These are phyloP conservation scores for Zygosaccharomyces pseudobailii DNA, from an alignment of 1,139 yeast genomes.

Conservation along the genomic window DNA sequence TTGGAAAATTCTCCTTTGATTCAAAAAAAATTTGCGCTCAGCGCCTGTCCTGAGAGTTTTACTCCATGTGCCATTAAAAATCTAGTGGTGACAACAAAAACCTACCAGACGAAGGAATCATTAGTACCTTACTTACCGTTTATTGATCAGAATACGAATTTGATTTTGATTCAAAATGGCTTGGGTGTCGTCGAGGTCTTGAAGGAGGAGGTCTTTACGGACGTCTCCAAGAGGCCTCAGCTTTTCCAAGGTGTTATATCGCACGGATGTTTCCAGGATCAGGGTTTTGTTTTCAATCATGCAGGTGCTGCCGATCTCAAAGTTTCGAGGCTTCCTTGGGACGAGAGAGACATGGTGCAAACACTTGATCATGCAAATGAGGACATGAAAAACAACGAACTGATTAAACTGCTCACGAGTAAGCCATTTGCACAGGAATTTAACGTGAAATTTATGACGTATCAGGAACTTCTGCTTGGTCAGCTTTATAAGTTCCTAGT, in stretches of 20 bases:
- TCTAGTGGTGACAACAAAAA: constrained; percentile 63
- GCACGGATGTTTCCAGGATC: constrained; percentile 61
- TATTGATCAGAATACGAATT: constrained; percentile 49
- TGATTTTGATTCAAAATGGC: constrained; percentile 81
- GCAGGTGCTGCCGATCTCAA: constrained; percentile 63
- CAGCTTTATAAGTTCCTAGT: constrained; percentile 75
- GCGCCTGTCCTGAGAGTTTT: constrained; percentile 30
- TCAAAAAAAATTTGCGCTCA: constrained; percentile 18
- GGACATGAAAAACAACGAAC: constrained; percentile 18
- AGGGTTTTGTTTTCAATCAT: constrained; percentile 45
- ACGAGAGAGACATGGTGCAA: constrained; percentile 24
- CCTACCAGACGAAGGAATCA: constrained; percentile 51
- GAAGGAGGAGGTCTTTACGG: constrained; percentile 54
- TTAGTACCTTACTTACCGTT: constrained; percentile 45
- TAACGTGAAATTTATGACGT: constrained; percentile 43
- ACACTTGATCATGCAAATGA: constrained; percentile 12
- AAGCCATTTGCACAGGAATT: constrained; percentile 33
- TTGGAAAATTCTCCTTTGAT: constrained; percentile 15
- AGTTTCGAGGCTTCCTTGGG: constrained; percentile 44
- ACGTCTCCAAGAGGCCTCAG: constrained; percentile 44
- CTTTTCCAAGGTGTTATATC: constrained; percentile 71
- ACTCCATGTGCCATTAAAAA: constrained; percentile 41
- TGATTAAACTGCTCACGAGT: constrained; percentile 31
- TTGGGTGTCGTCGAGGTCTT: constrained; percentile 67
- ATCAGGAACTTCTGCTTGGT: constrained; percentile 51